Conservation (phyloP, 768 basidiomycete genomes). For the Leucosporidium scottii region DNA sequence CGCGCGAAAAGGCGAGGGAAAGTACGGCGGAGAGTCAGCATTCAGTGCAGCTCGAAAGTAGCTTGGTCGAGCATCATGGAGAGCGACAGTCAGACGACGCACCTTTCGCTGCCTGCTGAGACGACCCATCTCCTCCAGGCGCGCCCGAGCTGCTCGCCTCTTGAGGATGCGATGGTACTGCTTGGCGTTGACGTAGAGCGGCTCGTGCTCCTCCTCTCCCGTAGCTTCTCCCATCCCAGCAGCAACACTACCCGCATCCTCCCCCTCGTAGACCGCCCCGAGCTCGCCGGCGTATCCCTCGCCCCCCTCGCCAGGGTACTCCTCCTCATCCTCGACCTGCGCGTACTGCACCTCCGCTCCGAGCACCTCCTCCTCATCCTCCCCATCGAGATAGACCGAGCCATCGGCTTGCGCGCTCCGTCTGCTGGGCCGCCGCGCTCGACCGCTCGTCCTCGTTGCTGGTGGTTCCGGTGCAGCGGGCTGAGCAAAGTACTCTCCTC, state of each 20-base stretch:
- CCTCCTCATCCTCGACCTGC: not conserved
- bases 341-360: not conserved
- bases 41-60: not conserved
- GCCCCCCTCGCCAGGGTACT: not conserved
- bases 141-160: slow-evolving; percentile 77
- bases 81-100: slow-evolving; percentile 3
- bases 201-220: slow-evolving; percentile 67
- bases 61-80: not conserved
- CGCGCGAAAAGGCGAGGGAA: not conserved
- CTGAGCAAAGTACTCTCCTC: not conserved
- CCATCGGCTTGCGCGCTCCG: too few relatives aligned
- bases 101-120: slow-evolving; percentile 88
- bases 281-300: not conserved
- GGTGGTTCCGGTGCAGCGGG: too few relatives aligned
- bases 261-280: not conserved
- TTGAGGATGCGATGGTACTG: slow-evolving; percentile 99
- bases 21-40: not conserved
- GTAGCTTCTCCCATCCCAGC: not conserved
- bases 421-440: not conserved
- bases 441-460: not conserved
- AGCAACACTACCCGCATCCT: not conserved
- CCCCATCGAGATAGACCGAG: not conserved
- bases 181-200: slow-evolving; percentile 97
- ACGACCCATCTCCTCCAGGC: slow-evolving; percentile 87
- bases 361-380: not conserved